A percentile compares a stretch with the other conserved stretches of the same genome.
Evolutionary conservation across 441 rosid genomes (phyloP).

Genomic region (Bruguiera hainesii): DNA sequence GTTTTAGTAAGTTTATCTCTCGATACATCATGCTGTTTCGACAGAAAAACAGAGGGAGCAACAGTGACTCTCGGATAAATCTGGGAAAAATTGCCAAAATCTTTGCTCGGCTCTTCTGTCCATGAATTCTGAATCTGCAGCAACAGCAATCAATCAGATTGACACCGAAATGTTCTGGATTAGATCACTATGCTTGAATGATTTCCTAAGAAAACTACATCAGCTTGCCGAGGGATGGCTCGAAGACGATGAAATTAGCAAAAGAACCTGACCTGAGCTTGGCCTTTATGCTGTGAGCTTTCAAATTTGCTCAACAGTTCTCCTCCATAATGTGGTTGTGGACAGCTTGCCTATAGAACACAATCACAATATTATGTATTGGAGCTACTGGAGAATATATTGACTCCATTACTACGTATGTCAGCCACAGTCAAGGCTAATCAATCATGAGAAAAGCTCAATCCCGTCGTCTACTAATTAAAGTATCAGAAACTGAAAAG

Average conservation of each 20-base stretch:
- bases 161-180: background rate
- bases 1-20: slow-evolving; percentile 20
- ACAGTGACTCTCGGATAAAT: slow-evolving; percentile 23
- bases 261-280: slow-evolving; percentile 29
- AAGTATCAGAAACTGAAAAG: background rate
- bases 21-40: slow-evolving; percentile 14
- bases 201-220: background rate
- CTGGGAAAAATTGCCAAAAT: slow-evolving; percentile 11
- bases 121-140: slow-evolving; percentile 24
- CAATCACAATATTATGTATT: slow-evolving; percentile 1
- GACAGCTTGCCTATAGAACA: slow-evolving; percentile 23
- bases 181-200: background rate
- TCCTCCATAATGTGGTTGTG: slow-evolving; percentile 20
- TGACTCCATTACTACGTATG: background rate
- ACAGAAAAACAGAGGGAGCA: slow-evolving; percentile 22
- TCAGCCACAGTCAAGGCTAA: background rate
- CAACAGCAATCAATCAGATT: slow-evolving; percentile 17
- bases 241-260: background rate
- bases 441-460: background rate
- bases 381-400: background rate
- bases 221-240: background rate
- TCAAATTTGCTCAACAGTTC: slow-evolving; percentile 1
- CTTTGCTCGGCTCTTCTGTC: slow-evolving; percentile 20
- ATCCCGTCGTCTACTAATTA: background rate
- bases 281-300: slow-evolving; percentile 21